These are phyloP conservation scores for Paecilomyces sp. DNA, from an alignment of 2,329 filamentous ascomycete species.

Conservation along the genomic window DNA sequence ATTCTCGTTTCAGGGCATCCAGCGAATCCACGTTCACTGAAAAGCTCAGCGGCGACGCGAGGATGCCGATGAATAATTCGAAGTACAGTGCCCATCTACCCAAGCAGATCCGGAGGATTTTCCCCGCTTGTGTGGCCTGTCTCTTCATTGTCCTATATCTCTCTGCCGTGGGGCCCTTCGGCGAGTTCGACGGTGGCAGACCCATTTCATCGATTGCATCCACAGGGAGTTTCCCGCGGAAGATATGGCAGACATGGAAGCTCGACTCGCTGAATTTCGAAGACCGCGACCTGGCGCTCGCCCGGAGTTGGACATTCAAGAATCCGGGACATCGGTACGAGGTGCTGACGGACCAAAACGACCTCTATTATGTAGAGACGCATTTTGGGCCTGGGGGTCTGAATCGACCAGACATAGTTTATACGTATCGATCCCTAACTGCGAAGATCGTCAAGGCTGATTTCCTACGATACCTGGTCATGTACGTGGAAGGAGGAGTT, in stretches of 20 bases:
- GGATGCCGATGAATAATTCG: neutral
- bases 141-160: conserved; percentile 42
- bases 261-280: conserved; percentile 61
- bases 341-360: conserved; percentile 63
- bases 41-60: neutral
- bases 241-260: conserved; percentile 76
- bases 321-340: conserved; percentile 63
- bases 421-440: conserved; percentile 53
- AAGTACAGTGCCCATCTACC: neutral
- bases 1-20: neutral
- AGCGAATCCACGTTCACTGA: neutral
- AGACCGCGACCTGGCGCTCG: conserved; percentile 52
- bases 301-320: conserved; percentile 58
- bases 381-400: conserved; percentile 60
- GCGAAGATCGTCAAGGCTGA: conserved; percentile 60
- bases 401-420: conserved; percentile 59
- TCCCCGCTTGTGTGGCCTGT: conserved; percentile 41
- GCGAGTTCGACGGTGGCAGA: conserved; percentile 15
- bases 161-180: conserved; percentile 35
- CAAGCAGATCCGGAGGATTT: conserved; percentile 42
- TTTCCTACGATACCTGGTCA: conserved; percentile 58
- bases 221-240: conserved; percentile 49
- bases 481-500: conserved; percentile 59
- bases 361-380: conserved; percentile 59
- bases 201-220: conserved; percentile 9